Evolutionary conservation across 2,329 filamentous ascomycete species (phyloP), one percentile per base, ranked within the genome.

Genomic region (Neofusicoccum sp.): DNA sequence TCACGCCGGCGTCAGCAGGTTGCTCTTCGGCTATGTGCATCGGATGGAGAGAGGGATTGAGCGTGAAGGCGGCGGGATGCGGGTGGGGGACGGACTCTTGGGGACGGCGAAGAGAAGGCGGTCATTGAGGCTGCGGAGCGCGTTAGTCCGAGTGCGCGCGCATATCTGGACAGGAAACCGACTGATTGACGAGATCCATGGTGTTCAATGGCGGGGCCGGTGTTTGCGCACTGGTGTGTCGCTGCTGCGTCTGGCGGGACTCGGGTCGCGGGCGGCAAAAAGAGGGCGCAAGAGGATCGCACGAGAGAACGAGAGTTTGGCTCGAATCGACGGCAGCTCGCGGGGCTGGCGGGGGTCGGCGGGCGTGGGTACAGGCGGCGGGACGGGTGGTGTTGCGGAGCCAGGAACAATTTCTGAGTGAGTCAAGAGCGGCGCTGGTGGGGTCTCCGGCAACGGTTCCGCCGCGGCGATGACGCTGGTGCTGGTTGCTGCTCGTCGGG

Each of bases 91-190:
- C 90, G 81, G 80, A 93, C 91, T 99, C 81, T 99, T 99, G 63
- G 95, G 95, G n/a, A 99, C 91, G 64, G 95, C 95, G 74, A 99
- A 97, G 64, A 98, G 85, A 61, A 98, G 84, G 66, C 95, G 89
- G 72, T 93, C 93, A 82, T 95, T 91, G 73, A 97, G 84, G 80
- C 92, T 96, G 66, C 67, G 69, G 60, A 72, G 60, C 20, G 69
- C 61, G 72, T 76, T 70, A 75, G 73, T 3, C 3, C 8, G 45
- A 47, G n/a, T 6, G 36, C 26, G 51, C 28, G 38, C 34, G 24
- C 16, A n/a, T 61, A 61, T 49, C 16, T 61, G 16, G 53, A 59
- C 54, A 62, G 41, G 41, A 38, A 58, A 72, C 74, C 54, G 72
- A 76, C 74, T 73, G 74, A 64, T 75, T 75, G 65, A 76, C 73